Evolutionary conservation across 2,329 filamentous ascomycete genomes (phyloP), one percentile per base, ranked within the genome.

Genomic region (Fusarium torulosum): DNA sequence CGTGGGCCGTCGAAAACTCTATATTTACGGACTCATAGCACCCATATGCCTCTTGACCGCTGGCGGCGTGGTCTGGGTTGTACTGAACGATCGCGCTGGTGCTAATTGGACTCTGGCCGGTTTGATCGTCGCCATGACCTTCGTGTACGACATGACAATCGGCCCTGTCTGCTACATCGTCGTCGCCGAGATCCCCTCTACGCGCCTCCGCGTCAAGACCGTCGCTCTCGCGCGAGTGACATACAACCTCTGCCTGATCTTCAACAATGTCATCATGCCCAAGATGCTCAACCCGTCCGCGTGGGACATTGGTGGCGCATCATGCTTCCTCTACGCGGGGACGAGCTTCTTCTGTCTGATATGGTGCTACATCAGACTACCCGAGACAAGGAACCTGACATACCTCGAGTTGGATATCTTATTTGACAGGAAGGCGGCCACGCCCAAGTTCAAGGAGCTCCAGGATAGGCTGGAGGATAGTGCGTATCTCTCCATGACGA

Each of bases 41-140:
- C 60, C 62, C 15, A 65, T 65, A 14, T 43, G 49, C 14, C 72
- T 82, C 7, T 72, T 84, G 10, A 74, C 75, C 40, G 70, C 75
- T 15, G 79, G 83, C 23, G 82, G 80, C 17, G 72, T 81, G 8
- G 69, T 81, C 2, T 78, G 79, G 7, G 70, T 73, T 4, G 69
- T 74, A 10, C 67, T 77, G 17, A 74, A 75, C 47, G 53, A 65
- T 19, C 62, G 53, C 21, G 51, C 67, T 2, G 62, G 62, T 14
- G 63, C 72, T 6, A 71, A 80, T 19, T 80, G 78, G 77, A 76
- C 74, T 0, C 75, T 81, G 62, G 78, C 74, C 0, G 70, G 74
- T 4, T 71, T 82, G 4, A 75, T 78, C n/a, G 61, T 83, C 43
- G 76, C 79, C 53, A 83, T 79, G 78, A 77, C 80, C 4, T 76